Evolutionary conservation across 371 early-diverging fungal species (phyloP).

Genomic region (Parasitella parasitica): DNA sequence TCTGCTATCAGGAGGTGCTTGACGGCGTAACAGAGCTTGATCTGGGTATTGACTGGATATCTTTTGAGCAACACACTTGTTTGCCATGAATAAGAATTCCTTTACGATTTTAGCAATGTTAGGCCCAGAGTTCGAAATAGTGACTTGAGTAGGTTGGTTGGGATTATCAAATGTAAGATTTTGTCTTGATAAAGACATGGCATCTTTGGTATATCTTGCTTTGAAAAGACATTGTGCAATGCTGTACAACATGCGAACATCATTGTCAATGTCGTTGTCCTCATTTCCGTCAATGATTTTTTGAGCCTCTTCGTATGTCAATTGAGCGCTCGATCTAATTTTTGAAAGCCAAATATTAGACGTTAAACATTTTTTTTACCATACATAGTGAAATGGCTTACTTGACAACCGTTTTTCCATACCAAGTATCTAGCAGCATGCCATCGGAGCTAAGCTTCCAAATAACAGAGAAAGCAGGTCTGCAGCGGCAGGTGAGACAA

Average conservation of each 20-base stretch:
- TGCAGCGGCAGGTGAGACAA: not conserved
- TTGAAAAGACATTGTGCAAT: slow-evolving; percentile 9
- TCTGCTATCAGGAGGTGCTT: slow-evolving; percentile 64
- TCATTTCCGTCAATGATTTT: slow-evolving; percentile 65
- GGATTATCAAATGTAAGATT: slow-evolving; percentile 27
- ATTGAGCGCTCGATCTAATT: slow-evolving; percentile 27
- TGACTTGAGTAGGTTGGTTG: slow-evolving; percentile 57
- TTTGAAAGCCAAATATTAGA: not conserved
- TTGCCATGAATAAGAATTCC: slow-evolving; percentile 95
- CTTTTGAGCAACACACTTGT: slow-evolving; percentile 87
- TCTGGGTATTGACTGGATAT: slow-evolving; percentile 84
- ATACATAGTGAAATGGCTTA: slow-evolving; percentile 18
- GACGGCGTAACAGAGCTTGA: slow-evolving; percentile 82
- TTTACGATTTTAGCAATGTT: slow-evolving; percentile 85
- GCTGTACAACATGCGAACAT: slow-evolving; percentile 27
- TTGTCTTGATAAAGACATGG: slow-evolving; percentile 19
- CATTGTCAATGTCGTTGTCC: slow-evolving; percentile 23
- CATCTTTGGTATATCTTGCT: slow-evolving; percentile 14
- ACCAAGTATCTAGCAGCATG: slow-evolving; percentile 66
- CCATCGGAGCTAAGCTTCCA: slow-evolving; percentile 83
- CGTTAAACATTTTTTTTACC: not conserved
- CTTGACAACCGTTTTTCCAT: slow-evolving; percentile 83
- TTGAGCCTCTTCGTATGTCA: slow-evolving; percentile 91
- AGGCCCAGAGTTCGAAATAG: slow-evolving; percentile 78
- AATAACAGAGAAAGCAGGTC: slow-evolving; percentile 86